Percentiles rank a stretch among this genome's conserved stretches.
Conservation (phyloP, 495 filamentous ascomycete genomes). For the Aspergillus baeticus region DNA sequence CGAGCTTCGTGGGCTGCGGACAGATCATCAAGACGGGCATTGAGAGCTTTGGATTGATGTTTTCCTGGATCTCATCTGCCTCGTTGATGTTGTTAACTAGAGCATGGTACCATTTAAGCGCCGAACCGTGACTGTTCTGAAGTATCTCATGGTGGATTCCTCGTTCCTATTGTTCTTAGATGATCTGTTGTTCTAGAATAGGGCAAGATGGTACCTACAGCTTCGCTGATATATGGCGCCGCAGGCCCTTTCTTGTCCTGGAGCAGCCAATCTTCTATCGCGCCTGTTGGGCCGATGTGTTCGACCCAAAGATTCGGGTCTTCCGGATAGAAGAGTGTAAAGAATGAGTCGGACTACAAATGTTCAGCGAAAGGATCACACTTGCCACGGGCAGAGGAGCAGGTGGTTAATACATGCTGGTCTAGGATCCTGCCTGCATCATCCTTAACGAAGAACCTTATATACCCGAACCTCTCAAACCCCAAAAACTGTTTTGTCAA, state of each 20-base stretch:
- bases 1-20: slow-evolving; percentile 8
- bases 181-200: neutral
- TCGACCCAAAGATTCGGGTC: slow-evolving; percentile 19
- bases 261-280: slow-evolving; percentile 24
- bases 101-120: slow-evolving; percentile 33
- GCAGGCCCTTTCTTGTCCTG: slow-evolving; percentile 15
- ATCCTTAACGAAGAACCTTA: slow-evolving; percentile 24
- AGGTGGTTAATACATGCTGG: slow-evolving; percentile 22
- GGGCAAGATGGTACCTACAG: neutral
- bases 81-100: slow-evolving; percentile 28
- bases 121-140: slow-evolving; percentile 19
- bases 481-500: slow-evolving; percentile 24
- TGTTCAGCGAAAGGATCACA: neutral
- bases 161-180: slow-evolving; percentile 13
- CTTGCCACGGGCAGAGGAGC: neutral
- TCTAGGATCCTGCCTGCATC: slow-evolving; percentile 24
- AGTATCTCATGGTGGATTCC: slow-evolving; percentile 27
- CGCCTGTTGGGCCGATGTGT: slow-evolving; percentile 22
- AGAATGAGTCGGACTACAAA: slow-evolving; percentile 24
- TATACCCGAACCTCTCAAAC: slow-evolving; percentile 28
- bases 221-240: slow-evolving; percentile 22
- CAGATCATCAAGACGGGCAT: slow-evolving; percentile 20
- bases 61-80: slow-evolving; percentile 22
- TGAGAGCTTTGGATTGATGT: slow-evolving; percentile 9
- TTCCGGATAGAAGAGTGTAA: slow-evolving; percentile 26